phyloP scores from a whole-genome alignment of 306 rosid species.

The Ochetophila trinervis region DNA sequence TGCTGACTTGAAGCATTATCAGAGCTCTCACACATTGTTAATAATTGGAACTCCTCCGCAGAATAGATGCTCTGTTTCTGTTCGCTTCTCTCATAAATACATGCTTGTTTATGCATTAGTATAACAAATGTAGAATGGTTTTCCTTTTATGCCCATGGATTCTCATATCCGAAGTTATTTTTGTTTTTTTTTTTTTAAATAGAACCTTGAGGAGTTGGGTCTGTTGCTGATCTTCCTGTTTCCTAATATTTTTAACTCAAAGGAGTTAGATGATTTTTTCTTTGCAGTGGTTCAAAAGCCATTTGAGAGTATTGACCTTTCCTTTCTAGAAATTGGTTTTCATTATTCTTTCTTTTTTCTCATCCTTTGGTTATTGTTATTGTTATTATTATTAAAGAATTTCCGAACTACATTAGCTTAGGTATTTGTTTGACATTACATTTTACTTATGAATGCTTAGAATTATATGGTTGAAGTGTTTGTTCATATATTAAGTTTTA shows the following conservation, averaged over 20 bases:
- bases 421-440: no score
- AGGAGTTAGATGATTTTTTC: conserved; percentile 97
- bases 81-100: conserved; percentile 10
- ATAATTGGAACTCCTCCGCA: conserved; percentile 97
- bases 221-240: conserved; percentile 93
- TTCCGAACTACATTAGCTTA: conserved; percentile 13
- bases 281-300: conserved; percentile 99
- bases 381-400: no score
- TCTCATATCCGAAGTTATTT: conserved; percentile 26
- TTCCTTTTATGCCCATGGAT: conserved; percentile 9
- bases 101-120: conserved; percentile 4
- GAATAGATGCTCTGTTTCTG: conserved; percentile 42
- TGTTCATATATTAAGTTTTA: no score
- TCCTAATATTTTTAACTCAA: conserved; percentile 95
- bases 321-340: no score
- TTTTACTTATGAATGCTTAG: no score
- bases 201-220: conserved; percentile 99
- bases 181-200: no score
- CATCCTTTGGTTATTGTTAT: neutral
- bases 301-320: conserved; percentile 79
- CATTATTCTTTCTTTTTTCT: neutral
- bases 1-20: no score
- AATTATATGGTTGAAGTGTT: no score
- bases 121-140: conserved; percentile 14
- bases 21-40: conserved; percentile 95